Conservation (phyloP, 106 monocot genomes). For the Dendrobium catenatum region DNA sequence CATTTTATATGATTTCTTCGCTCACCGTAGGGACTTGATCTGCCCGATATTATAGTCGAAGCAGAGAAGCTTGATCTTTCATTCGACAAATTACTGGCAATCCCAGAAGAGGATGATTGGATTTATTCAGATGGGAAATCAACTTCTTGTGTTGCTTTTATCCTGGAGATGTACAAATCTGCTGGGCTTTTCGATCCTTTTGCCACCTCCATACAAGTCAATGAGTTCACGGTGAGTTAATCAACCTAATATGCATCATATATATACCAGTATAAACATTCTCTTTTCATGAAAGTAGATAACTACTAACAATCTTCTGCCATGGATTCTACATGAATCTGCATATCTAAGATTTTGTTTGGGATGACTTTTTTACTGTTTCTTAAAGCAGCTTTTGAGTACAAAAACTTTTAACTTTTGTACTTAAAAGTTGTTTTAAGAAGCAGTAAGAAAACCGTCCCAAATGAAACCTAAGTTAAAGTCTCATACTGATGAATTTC, state of each 20-base stretch:
- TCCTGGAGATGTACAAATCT: conserved; percentile 90
- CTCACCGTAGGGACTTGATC: conserved; percentile 55
- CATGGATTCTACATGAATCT: not conserved
- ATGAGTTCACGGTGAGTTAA: conserved; percentile 87
- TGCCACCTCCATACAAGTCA: conserved; percentile 65
- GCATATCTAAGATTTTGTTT: not conserved
- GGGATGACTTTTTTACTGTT: too few relatives aligned
- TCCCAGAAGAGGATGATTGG: conserved; percentile 93
- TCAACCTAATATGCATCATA: not conserved
- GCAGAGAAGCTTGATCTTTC: conserved; percentile 61
- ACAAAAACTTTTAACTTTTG: too few relatives aligned
- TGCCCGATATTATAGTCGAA: conserved; percentile 78
- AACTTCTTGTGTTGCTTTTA: conserved; percentile 83
- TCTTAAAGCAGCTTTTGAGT: too few relatives aligned
- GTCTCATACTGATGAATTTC: not conserved
- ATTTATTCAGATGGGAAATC: conserved; percentile 79
- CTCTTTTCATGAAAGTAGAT: too few relatives aligned
- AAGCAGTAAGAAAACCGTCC: too few relatives aligned
- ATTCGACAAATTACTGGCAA: conserved; percentile 73
- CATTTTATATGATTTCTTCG: not conserved
- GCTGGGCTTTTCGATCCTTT: conserved; percentile 79
- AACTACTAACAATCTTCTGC: not conserved
- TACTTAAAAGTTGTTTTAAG: too few relatives aligned
- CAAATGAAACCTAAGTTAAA: not conserved
- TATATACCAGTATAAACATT: too few relatives aligned